Base-by-base conservation (phyloP, 257 asterid genomes). In the Nemophila menziesii region DNA sequence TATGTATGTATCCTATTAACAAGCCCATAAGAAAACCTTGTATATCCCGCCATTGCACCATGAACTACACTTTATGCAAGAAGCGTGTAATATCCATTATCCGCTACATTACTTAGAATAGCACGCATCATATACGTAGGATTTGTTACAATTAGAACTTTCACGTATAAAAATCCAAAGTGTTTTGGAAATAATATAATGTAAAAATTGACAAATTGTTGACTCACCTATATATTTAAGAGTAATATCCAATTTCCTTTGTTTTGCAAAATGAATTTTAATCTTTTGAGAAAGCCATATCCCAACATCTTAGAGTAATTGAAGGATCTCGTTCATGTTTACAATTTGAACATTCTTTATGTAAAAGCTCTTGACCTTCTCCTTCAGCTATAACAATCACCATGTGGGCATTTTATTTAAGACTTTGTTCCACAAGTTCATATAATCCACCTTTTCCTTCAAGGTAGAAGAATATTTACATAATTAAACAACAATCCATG, bases 21-120 rank as follows among this genome's bases (percentile, higher is more conserved):
- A 48, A 74, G 79, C 26, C 84, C 90, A 16, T 65, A 33, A 13
- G 77, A 69, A 69, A 61, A 74, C 60, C 90, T 85, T 4, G 90
- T 72, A 58, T 62, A 78, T 22, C 90, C 90, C 11, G 90, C 63
- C 90, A 78, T 78, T 37, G 90, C 90, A 60, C 90, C 90, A 72
- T 78, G 90, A 61, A 78, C 84, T 24, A 79, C 80, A 57, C 92
- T 79, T 71, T 79, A 85, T 58, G 92, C 85, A n/a, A n/a, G n/a
- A n/a, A n/a, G n/a, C n/a, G n/a, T n/a, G n/a, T n/a, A n/a, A n/a
- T n/a, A n/a, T n/a, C n/a, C n/a, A n/a, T n/a, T n/a, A n/a, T n/a
- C n/a, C n/a, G n/a, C n/a, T n/a, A n/a, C n/a, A n/a, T n/a, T n/a
- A n/a, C n/a, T n/a, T n/a, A n/a, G n/a, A n/a, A n/a, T n/a, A n/a